Evolutionary conservation across 257 asterid species (phyloP).

Genomic region (Coffea canephora): DNA sequence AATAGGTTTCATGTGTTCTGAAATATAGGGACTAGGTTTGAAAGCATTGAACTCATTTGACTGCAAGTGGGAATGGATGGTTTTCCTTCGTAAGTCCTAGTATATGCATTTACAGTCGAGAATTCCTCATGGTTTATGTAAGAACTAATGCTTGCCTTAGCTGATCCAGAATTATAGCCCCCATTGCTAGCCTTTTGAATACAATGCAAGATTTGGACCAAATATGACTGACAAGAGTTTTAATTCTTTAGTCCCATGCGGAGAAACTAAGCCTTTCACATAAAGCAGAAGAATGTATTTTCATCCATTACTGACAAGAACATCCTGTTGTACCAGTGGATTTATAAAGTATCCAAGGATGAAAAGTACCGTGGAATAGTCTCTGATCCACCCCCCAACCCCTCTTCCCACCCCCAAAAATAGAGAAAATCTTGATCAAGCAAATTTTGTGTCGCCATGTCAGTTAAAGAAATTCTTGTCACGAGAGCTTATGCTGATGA

Average conservation of each 20-base stretch:
- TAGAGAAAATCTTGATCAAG: background rate
- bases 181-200: background rate
- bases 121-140: background rate
- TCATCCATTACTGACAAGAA: too few species aligned
- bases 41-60: background rate
- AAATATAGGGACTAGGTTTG: background rate
- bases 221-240: background rate
- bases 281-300: background rate
- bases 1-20: background rate
- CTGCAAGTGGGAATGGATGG: background rate
- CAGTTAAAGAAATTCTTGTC: background rate
- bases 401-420: background rate
- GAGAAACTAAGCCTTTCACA: background rate
- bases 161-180: background rate
- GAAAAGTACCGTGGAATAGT: too few species aligned
- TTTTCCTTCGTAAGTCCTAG: background rate
- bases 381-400: too few species aligned
- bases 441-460: background rate
- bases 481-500: background rate
- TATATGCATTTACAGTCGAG: too few species aligned
- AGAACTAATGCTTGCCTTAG: background rate
- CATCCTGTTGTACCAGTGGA: too few species aligned
- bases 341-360: too few species aligned
- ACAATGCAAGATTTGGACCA: background rate
- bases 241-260: background rate